Evolutionary conservation across 2,329 filamentous ascomycete species (phyloP), one percentile per base, ranked within the genome.

Genomic region (Cyanodermella asteris): DNA sequence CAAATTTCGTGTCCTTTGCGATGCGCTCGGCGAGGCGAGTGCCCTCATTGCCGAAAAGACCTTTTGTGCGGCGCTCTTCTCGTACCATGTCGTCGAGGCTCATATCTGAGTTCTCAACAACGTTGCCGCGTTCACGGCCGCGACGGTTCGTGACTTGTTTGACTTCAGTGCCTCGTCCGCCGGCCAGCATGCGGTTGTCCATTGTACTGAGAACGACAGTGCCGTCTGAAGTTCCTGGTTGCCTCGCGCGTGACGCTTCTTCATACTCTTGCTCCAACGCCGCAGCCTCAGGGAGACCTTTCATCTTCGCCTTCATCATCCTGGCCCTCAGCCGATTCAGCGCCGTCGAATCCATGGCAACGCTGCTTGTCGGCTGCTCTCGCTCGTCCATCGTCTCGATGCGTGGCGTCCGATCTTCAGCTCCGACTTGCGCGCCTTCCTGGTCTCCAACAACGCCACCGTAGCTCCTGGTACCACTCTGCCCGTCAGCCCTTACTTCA

Each of bases 71-170:
- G 18, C 78, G 69, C 49, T 97, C 87, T 47, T 94, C 82, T 15
- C 80, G 70, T 11, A 97, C 69, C 87, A 97, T 97, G 46, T 97
- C 87, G 27, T 91, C 81, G 31, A 97, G 75, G 16, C 59, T 72
- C 81, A 97, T 94, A 38, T 94, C 81, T 26, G 90, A 76, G 42
- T 94, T 94, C 35, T 87, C 80, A 37, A 77, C 68, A 5, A 97
- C 75, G 6, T 70, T 61, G 1, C 84, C 87, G 27, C 82, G 69
- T 46, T 91, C 82, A 5, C 67, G 63, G 3, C 82, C 84, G 23
- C 82, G 68, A 41, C 75, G 87, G 30, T 68, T 91, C 14, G 72
- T 66, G 6, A 93, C 57, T 0, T 66, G 54, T 37, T 72, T 82
- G 28, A 84, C 75, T 49, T 94, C 87, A 24, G 61, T 62, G 22